A percentile compares a stretch with the other conserved stretches of the same genome.
phyloP scores from a whole-genome alignment of 1,284 basidiomycete species.

The Malassezia equina region DNA sequence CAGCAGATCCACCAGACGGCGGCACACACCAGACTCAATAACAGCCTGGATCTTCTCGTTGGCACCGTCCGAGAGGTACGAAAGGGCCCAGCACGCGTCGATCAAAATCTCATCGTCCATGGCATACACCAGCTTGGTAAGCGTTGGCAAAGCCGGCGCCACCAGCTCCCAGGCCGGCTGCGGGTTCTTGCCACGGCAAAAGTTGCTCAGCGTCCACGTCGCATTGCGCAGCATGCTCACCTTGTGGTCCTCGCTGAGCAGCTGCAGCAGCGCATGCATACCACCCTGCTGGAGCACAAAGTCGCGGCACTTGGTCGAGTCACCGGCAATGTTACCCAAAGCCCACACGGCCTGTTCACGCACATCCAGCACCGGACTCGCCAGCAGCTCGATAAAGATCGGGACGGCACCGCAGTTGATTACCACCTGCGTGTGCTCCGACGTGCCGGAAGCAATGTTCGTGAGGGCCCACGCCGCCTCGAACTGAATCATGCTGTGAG shows the following conservation, averaged over 20 bases:
- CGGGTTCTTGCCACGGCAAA: conserved; percentile 48
- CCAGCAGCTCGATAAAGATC: conserved; percentile 66
- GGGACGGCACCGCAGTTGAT: conserved; percentile 89
- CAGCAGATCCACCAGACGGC: conserved; percentile 90
- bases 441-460: conserved; percentile 98
- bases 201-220: conserved; percentile 48
- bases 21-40: conserved; percentile 94
- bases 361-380: conserved; percentile 45
- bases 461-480: conserved; percentile 99
- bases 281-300: conserved; percentile 41
- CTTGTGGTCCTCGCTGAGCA: conserved; percentile 47
- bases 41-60: conserved; percentile 99
- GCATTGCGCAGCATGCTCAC: conserved; percentile 47
- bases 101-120: conserved; percentile 98
- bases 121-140: conserved; percentile 97
- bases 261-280: conserved; percentile 39
- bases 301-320: conserved; percentile 46
- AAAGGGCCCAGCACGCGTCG: conserved; percentile 99
- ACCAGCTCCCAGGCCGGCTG: conserved; percentile 51
- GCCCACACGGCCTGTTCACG: conserved; percentile 48
- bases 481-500: conserved; percentile 92
- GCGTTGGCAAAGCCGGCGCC: conserved; percentile 83
- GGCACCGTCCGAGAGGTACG: conserved; percentile 95
- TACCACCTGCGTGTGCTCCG: conserved; percentile 95
- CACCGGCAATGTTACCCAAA: conserved; percentile 47